These are phyloP conservation scores for Kwoniella shandongensis DNA, from an alignment of 768 basidiomycete species.

Conservation along the genomic window DNA sequence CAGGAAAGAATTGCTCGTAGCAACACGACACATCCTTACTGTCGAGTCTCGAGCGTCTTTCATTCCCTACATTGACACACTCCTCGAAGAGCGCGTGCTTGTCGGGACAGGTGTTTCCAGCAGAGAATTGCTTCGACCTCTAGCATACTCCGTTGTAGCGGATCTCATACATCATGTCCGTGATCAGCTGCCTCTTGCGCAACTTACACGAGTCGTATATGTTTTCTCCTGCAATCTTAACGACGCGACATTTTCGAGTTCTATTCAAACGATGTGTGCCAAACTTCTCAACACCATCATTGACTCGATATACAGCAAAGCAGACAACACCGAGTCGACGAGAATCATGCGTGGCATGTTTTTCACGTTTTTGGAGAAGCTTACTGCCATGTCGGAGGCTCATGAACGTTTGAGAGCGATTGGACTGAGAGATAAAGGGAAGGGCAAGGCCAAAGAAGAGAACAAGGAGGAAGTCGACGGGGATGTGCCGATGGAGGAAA, in stretches of 20 bases:
- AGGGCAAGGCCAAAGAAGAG: conserved; percentile 46
- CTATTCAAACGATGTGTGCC: conserved; percentile 82
- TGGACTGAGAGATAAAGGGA: conserved; percentile 35
- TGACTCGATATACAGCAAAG: conserved; percentile 77
- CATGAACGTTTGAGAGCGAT: conserved; percentile 47
- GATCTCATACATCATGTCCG: conserved; percentile 92
- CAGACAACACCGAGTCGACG: conserved; percentile 66
- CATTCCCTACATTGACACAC: conserved; percentile 77
- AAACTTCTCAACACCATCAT: conserved; percentile 89
- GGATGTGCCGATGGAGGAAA: conserved; percentile 36
- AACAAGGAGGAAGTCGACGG: conserved; percentile 12
- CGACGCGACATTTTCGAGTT: conserved; percentile 75
- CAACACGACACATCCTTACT: conserved; percentile 82
- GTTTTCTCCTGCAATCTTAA: conserved; percentile 86
- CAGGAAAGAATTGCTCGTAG: conserved; percentile 89
- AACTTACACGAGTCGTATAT: conserved; percentile 74
- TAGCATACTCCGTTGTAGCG: conserved; percentile 82
- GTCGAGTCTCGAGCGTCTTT: conserved; percentile 75
- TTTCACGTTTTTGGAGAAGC: conserved; percentile 77
- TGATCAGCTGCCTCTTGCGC: conserved; percentile 70
- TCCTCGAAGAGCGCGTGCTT: conserved; percentile 85
- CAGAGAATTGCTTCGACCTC: conserved; percentile 78
- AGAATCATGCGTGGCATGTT: conserved; percentile 73
- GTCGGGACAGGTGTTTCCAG: conserved; percentile 80
- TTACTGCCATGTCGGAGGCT: conserved; percentile 68